Conservation (phyloP, 163 green algal species). For the Botryococcus braunii region DNA sequence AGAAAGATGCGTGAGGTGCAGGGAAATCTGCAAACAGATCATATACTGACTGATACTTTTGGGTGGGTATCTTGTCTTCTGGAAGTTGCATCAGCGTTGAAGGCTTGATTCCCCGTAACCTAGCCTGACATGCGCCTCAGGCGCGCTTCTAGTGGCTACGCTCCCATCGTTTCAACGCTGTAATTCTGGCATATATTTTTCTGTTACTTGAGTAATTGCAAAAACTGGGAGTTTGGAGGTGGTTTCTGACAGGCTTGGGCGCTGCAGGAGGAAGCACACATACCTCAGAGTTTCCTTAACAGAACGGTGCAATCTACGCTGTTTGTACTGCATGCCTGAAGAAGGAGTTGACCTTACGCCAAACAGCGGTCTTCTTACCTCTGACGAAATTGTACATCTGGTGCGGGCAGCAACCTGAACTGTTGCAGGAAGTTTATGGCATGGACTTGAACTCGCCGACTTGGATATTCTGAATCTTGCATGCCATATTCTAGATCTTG, state of each 20-base stretch:
- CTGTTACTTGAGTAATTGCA: background rate
- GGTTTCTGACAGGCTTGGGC: background rate
- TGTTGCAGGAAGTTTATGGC: background rate
- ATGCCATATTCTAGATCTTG: background rate
- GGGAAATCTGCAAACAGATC: background rate
- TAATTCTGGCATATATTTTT: background rate
- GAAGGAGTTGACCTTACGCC: constrained; percentile 88
- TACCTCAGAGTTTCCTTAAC: constrained; percentile 97
- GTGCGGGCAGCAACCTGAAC: constrained; percentile 27
- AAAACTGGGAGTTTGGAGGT: background rate
- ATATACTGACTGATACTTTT: constrained; percentile 65
- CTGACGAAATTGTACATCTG: constrained; percentile 67
- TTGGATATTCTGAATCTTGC: background rate
- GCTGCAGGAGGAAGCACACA: constrained; percentile 72
- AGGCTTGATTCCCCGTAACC: too few species aligned
- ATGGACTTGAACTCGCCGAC: background rate
- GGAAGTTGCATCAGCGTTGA: background rate
- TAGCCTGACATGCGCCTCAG: too few species aligned
- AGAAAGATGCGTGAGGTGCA: too few species aligned
- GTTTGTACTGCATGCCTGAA: constrained; percentile 97
- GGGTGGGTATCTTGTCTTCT: constrained; percentile 23
- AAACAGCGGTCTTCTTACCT: constrained; percentile 54
- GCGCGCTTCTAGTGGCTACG: too few species aligned
- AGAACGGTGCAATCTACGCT: constrained; percentile 97
- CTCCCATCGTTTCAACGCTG: background rate